A percentile compares a stretch with the other conserved stretches of the same genome.
Conservation (phyloP, 2,329 filamentous ascomycete genomes). For the Juglanconis oblonga region DNA sequence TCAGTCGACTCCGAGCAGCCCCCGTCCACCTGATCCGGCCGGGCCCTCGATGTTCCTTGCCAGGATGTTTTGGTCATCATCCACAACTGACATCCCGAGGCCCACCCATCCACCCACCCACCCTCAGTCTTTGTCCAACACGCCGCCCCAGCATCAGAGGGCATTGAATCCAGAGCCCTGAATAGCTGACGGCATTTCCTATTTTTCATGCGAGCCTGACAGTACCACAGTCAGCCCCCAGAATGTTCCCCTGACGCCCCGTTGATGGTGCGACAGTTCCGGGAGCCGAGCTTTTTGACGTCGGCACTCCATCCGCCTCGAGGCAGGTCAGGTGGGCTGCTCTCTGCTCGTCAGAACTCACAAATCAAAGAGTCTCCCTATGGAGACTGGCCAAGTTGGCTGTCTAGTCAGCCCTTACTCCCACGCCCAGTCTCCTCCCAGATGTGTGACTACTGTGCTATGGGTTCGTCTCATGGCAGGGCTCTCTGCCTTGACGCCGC, state of each 20-base stretch:
- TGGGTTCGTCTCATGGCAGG: too few relatives aligned
- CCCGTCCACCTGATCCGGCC: background rate
- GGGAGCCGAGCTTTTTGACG: conserved; percentile 1
- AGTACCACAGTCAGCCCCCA: background rate
- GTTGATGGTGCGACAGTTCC: conserved; percentile 7
- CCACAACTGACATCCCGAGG: background rate
- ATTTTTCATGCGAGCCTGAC: conserved; percentile 1
- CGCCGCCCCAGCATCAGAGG: background rate
- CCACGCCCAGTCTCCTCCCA: background rate
- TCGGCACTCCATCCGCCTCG: background rate
- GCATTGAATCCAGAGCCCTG: background rate
- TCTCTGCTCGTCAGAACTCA: background rate
- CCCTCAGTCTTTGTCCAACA: background rate
- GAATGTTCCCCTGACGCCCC: background rate
- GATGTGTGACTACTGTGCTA: too few relatives aligned
- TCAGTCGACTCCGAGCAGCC: background rate
- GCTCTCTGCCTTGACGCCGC: background rate
- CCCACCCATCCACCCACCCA: background rate
- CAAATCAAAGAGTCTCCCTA: background rate
- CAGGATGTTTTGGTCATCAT: background rate
- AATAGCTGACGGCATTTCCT: background rate
- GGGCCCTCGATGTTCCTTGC: background rate
- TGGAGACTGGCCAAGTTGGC: too few relatives aligned
- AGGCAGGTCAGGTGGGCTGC: background rate
- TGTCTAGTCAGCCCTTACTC: too few relatives aligned